Conservation (phyloP, 495 filamentous ascomycete species). For the Astrothelium subdiscretum region DNA sequence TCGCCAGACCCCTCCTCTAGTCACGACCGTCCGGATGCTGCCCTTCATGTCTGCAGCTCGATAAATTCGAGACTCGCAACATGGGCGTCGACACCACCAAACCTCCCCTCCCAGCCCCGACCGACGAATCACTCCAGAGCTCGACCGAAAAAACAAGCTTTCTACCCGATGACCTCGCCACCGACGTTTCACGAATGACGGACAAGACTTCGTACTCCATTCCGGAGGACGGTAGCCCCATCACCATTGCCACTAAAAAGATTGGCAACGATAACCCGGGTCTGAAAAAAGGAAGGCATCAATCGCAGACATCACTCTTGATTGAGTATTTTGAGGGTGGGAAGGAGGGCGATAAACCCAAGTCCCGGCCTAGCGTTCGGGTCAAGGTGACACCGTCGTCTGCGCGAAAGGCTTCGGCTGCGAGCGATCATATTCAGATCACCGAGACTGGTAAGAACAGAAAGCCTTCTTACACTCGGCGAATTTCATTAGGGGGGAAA, state of each 20-base stretch:
- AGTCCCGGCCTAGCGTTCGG: conserved; percentile 77
- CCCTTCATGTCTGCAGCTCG: neutral
- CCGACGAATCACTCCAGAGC: conserved; percentile 15
- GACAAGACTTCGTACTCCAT: conserved; percentile 80
- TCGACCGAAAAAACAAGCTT: conserved; percentile 20
- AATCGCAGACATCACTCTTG: conserved; percentile 82
- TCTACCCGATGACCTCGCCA: conserved; percentile 52
- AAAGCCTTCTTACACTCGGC: conserved; percentile 53
- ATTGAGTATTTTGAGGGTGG: conserved; percentile 97
- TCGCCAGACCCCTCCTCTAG: neutral
- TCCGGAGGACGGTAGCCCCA: conserved; percentile 87
- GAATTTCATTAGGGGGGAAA: conserved; percentile 47
- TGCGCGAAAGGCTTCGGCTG: conserved; percentile 40
- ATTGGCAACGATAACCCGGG: conserved; percentile 40
- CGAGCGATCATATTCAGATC: conserved; percentile 68
- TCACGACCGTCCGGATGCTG: neutral
- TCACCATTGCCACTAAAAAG: conserved; percentile 66
- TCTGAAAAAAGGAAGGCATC: conserved; percentile 35
- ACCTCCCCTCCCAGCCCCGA: conserved; percentile 29
- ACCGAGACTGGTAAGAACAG: conserved; percentile 59
- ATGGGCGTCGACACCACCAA: conserved; percentile 27
- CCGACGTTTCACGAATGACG: conserved; percentile 64
- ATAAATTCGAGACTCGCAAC: neutral
- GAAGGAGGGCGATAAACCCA: conserved; percentile 44
- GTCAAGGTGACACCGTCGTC: conserved; percentile 85